phyloP scores from a whole-genome alignment of 2,329 filamentous ascomycete species.

The Thielaviopsis populi region DNA sequence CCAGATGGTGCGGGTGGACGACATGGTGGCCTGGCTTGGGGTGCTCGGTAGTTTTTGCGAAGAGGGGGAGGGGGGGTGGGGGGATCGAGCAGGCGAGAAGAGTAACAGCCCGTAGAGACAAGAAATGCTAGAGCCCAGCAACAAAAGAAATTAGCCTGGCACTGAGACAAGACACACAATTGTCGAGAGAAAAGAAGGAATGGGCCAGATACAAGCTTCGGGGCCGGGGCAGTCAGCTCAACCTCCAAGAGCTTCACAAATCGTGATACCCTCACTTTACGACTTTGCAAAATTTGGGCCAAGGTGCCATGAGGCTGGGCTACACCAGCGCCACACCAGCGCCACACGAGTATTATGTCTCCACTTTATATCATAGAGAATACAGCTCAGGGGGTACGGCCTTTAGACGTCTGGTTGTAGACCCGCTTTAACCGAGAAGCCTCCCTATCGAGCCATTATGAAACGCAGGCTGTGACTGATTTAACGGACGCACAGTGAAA shows the following conservation, averaged over 20 bases:
- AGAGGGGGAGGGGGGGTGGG: not conserved
- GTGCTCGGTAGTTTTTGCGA: not conserved
- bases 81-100: not conserved
- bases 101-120: not conserved
- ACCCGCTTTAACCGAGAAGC: not conserved
- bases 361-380: not conserved
- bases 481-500: not conserved
- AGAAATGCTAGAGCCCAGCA: not conserved
- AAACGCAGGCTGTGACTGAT: not conserved
- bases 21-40: conserved; percentile 28
- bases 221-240: not conserved
- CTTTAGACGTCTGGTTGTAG: not conserved
- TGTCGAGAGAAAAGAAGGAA: not conserved
- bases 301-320: conserved; percentile 2
- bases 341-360: not conserved
- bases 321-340: not conserved
- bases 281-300: conserved; percentile 8
- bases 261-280: not conserved
- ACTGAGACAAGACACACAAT: not conserved
- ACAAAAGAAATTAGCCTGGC: not conserved
- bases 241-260: not conserved
- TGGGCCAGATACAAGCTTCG: not conserved
- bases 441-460: not conserved
- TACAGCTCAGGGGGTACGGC: not conserved
- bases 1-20: conserved; percentile 38